Percentiles rank a stretch among this genome's conserved stretches.
Conservation (phyloP, 768 basidiomycete genomes). For the Boletus subcaerulescens region DNA sequence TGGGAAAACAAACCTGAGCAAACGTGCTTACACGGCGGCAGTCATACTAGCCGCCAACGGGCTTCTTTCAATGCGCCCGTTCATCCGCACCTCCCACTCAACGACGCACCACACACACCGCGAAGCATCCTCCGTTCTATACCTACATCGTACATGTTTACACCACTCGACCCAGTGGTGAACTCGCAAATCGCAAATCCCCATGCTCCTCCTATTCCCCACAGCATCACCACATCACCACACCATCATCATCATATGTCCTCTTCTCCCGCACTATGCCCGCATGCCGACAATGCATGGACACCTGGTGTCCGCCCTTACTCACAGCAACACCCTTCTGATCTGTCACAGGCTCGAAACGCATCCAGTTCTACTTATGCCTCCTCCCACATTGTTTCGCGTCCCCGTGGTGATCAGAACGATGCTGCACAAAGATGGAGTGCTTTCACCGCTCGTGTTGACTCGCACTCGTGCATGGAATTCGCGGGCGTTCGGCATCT, state of each 20-base stretch:
- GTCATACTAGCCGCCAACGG: constrained; percentile 1
- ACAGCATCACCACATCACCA: constrained; percentile 4
- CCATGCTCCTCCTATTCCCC: constrained; percentile 8
- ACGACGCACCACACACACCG: constrained; percentile 7
- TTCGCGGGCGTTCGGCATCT: constrained; percentile 21
- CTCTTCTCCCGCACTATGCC: constrained; percentile 23
- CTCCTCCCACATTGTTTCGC: constrained; percentile 12
- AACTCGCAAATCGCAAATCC: background rate
- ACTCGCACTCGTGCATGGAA: constrained; percentile 8
- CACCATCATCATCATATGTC: constrained; percentile 22
- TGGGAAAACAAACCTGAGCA: too few species aligned
- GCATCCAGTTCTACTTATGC: background rate
- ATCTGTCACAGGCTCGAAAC: constrained; percentile 6
- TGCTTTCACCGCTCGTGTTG: constrained; percentile 14
- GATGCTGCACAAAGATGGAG: constrained; percentile 8
- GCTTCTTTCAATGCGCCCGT: background rate
- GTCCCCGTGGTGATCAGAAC: constrained; percentile 11
- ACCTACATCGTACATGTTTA: background rate
- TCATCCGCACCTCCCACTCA: background rate
- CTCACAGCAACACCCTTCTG: constrained; percentile 6
- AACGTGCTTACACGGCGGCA: background rate
- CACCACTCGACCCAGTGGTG: constrained; percentile 1
- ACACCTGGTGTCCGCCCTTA: constrained; percentile 20
- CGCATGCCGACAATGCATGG: constrained; percentile 20
- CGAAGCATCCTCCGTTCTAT: constrained; percentile 20